Percentiles rank a stretch among this genome's conserved stretches.
Conservation (phyloP, 768 basidiomycete genomes). For the Lactifluus subvellereus region DNA sequence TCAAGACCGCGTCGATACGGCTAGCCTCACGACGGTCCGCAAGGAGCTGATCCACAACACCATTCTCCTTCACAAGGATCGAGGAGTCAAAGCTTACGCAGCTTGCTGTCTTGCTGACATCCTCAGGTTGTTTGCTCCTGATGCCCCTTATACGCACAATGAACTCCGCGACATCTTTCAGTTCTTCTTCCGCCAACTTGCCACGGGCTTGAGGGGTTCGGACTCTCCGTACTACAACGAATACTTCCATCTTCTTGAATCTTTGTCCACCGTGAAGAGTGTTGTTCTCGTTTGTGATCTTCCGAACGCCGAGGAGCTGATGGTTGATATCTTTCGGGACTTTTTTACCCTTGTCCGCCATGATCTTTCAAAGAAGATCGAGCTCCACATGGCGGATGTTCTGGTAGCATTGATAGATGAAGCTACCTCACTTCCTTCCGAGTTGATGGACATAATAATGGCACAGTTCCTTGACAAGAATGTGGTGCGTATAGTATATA, state of each 20-base stretch:
- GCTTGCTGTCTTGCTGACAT: slow-evolving; percentile 95
- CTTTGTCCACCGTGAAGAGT: slow-evolving; percentile 89
- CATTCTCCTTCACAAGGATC: slow-evolving; percentile 90
- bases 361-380: slow-evolving; percentile 71
- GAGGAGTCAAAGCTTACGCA: slow-evolving; percentile 90
- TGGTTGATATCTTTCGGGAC: slow-evolving; percentile 75
- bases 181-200: slow-evolving; percentile 89
- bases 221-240: slow-evolving; percentile 85
- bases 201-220: slow-evolving; percentile 61
- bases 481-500: slow-evolving; percentile 46
- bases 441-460: slow-evolving; percentile 76
- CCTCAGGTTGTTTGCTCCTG: slow-evolving; percentile 89
- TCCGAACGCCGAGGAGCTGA: slow-evolving; percentile 77
- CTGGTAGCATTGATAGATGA: slow-evolving; percentile 88
- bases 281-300: slow-evolving; percentile 92
- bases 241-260: slow-evolving; percentile 93
- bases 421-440: slow-evolving; percentile 63
- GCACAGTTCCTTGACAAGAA: slow-evolving; percentile 81
- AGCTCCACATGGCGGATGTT: slow-evolving; percentile 84
- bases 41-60: slow-evolving; percentile 75
- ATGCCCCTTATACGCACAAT: slow-evolving; percentile 86
- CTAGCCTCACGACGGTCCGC: slow-evolving; percentile 61
- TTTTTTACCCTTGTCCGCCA: slow-evolving; percentile 78
- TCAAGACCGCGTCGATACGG: slow-evolving; percentile 77
- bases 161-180: slow-evolving; percentile 95